These are phyloP conservation scores for Gracilaria caudata DNA, from an alignment of 23 red algal genomes.

Conservation along the genomic window DNA sequence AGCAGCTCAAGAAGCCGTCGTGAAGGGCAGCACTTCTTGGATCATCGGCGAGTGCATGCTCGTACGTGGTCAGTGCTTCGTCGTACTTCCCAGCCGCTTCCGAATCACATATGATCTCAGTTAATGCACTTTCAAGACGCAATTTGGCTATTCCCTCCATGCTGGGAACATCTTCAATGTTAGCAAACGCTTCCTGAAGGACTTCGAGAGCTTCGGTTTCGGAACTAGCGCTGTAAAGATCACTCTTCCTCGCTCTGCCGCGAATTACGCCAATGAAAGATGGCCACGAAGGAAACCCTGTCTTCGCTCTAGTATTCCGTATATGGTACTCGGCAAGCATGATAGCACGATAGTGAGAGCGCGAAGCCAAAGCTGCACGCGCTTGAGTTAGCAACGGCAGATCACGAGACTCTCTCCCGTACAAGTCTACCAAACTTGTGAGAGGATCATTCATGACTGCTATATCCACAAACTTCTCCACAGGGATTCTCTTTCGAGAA, in stretches of 20 bases:
- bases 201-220: conserved; percentile 49
- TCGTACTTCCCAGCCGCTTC: conserved; percentile 73
- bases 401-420: neutral
- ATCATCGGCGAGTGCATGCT: conserved; percentile 60
- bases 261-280: conserved; percentile 36
- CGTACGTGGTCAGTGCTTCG: conserved; percentile 70
- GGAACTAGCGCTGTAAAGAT: neutral
- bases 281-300: conserved; percentile 39
- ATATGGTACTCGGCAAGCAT: conserved; percentile 75
- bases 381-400: conserved; percentile 62
- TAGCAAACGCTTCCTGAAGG: conserved; percentile 67
- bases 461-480: conserved; percentile 37
- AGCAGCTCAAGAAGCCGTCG: conserved; percentile 75
- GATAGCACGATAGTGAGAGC: conserved; percentile 73
- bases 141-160: conserved; percentile 73
- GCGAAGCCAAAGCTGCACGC: conserved; percentile 50
- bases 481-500: conserved; percentile 16
- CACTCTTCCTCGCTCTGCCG: neutral
- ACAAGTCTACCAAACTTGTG: conserved; percentile 58
- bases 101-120: conserved; percentile 72
- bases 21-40: conserved; percentile 23
- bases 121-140: conserved; percentile 32
- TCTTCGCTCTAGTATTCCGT: conserved; percentile 26
- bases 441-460: conserved; percentile 29
- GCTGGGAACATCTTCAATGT: conserved; percentile 65